These are phyloP conservation scores for Phytophthora syringae DNA, from an alignment of 352 stramenopile genomes.

Conservation along the genomic window DNA sequence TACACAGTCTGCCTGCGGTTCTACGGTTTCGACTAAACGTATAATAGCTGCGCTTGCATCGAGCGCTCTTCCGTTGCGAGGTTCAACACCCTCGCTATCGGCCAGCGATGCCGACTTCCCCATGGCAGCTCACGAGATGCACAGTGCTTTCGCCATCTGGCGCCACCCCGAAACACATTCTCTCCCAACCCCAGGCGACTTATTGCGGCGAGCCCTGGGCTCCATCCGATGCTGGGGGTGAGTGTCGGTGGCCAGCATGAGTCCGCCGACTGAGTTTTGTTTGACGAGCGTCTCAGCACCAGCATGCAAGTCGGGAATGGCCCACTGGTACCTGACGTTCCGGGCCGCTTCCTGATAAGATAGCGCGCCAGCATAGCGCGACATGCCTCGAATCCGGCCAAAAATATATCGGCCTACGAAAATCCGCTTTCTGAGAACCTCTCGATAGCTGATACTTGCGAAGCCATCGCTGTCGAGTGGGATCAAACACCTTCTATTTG, in stretches of 20 bases:
- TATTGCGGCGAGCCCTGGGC: neutral
- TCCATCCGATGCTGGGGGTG: conserved; percentile 7
- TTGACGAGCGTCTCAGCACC: conserved; percentile 1
- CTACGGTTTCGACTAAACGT: too few relatives aligned
- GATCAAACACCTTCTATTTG: neutral
- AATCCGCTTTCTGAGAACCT: conserved; percentile 44
- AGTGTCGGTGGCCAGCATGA: neutral
- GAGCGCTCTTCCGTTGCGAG: too few relatives aligned
- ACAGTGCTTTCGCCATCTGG: conserved; percentile 23
- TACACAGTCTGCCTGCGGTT: too few relatives aligned
- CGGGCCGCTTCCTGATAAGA: conserved; percentile 21
- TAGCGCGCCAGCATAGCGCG: conserved; percentile 22
- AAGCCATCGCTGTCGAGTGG: conserved; percentile 13
- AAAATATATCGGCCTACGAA: conserved; percentile 40
- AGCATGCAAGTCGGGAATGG: neutral
- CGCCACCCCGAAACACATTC: conserved; percentile 27
- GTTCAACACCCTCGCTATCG: too few relatives aligned
- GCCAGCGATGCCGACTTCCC: too few relatives aligned
- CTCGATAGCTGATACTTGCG: conserved; percentile 12
- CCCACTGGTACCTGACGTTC: conserved; percentile 8
- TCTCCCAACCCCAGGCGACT: conserved; percentile 16
- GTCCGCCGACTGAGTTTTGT: neutral
- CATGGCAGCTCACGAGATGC: conserved; percentile 14
- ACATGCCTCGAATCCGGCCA: conserved; percentile 35
- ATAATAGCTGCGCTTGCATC: too few relatives aligned